These are phyloP conservation scores for Cryptosporidium sp. DNA, from an alignment of 169 alveolate species.

Conservation along the genomic window DNA sequence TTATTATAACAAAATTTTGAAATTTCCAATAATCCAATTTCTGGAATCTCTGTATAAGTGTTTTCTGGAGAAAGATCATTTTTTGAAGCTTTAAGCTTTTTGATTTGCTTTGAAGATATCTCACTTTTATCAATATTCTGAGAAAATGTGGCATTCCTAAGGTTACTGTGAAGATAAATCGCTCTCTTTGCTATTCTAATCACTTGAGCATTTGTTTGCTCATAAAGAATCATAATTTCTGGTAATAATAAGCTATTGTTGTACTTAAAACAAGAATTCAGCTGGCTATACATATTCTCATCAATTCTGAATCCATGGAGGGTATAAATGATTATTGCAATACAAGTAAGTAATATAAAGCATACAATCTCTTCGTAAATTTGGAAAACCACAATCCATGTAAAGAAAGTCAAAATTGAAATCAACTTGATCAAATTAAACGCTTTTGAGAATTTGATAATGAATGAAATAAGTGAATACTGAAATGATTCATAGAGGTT, in stretches of 20 bases:
- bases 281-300: slow-evolving; percentile 40
- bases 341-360: slow-evolving; percentile 18
- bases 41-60: slow-evolving; percentile 47
- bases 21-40: slow-evolving; percentile 40
- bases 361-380: slow-evolving; percentile 45
- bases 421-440: background rate
- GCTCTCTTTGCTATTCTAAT: slow-evolving; percentile 35
- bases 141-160: background rate
- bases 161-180: slow-evolving; percentile 32
- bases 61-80: background rate
- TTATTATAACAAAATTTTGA: background rate
- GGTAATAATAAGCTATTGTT: slow-evolving; percentile 44
- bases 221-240: slow-evolving; percentile 39
- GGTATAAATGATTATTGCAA: slow-evolving; percentile 26
- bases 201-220: slow-evolving; percentile 55
- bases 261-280: slow-evolving; percentile 15
- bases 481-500: slow-evolving; percentile 17
- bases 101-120: background rate
- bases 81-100: background rate
- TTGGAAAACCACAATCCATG: slow-evolving; percentile 4
- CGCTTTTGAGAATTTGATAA: background rate
- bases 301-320: slow-evolving; percentile 35
- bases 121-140: background rate
- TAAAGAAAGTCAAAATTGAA: background rate
- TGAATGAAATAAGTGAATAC: background rate